These are phyloP conservation scores for Rhodomyrtus psidioides DNA, from an alignment of 441 rosid genomes.

Conservation along the genomic window DNA sequence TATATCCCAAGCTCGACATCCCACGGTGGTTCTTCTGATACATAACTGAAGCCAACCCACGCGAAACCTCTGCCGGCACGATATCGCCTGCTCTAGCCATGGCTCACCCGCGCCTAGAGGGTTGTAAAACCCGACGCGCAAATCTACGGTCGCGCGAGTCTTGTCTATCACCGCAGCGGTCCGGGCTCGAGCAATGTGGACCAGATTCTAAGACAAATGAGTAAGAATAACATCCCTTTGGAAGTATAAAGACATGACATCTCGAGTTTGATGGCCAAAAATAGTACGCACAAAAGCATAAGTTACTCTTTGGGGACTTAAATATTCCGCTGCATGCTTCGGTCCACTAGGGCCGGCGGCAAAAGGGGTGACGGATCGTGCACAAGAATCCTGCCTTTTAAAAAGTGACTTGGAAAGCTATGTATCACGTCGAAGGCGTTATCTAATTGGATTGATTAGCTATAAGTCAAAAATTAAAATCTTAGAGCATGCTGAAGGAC, in stretches of 20 bases:
- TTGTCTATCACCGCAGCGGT: not conserved
- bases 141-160: not conserved
- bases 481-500: not conserved
- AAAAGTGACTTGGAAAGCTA: not conserved
- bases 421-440: not conserved
- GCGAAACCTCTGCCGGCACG: rapidly evolving
- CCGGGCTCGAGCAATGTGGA: not conserved
- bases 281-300: not conserved
- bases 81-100: not conserved
- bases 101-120: not conserved
- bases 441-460: not conserved
- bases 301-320: not conserved
- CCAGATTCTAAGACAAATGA: not conserved
- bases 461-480: not conserved
- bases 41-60: not conserved
- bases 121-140: not conserved
- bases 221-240: not conserved
- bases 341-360: not conserved
- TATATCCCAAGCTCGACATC: not conserved
- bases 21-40: not conserved
- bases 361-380: not conserved
- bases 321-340: not conserved
- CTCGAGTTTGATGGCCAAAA: not conserved
- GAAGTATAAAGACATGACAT: not conserved
- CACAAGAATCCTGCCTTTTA: not conserved